Percentiles rank a stretch among this genome's conserved stretches.
phyloP scores from a whole-genome alignment of 805 yeast genomes.

The Myxozyma geophila region DNA sequence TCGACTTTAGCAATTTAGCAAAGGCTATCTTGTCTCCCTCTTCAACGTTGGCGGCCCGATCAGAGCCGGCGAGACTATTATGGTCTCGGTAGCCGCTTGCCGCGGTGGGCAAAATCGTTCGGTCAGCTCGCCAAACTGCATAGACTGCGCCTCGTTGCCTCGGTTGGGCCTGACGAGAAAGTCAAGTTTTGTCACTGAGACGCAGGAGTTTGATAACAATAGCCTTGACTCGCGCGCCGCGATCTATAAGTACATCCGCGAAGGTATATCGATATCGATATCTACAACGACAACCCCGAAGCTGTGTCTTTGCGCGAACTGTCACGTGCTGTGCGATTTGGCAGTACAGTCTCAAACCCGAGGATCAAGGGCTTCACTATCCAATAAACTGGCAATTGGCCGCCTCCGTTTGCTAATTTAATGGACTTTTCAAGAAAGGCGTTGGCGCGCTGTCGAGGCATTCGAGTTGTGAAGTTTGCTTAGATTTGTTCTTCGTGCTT shows the following conservation, averaged over 20 bases:
- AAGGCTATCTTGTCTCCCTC: slow-evolving; percentile 58
- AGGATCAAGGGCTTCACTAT: slow-evolving; percentile 59
- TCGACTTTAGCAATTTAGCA: too few species aligned
- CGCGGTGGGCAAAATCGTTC: slow-evolving; percentile 65
- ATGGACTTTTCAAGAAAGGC: slow-evolving; percentile 3
- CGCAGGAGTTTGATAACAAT: slow-evolving; percentile 64
- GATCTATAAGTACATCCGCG: slow-evolving; percentile 48
- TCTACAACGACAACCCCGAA: slow-evolving; percentile 67
- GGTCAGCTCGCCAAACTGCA: slow-evolving; percentile 62
- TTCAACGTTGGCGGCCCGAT: slow-evolving; percentile 53
- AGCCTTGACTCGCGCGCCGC: slow-evolving; percentile 49
- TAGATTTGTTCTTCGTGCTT: slow-evolving; percentile 46
- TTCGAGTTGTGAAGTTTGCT: slow-evolving; percentile 61
- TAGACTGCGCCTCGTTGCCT: slow-evolving; percentile 62
- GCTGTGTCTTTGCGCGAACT: slow-evolving; percentile 52
- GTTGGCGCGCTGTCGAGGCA: slow-evolving; percentile 11
- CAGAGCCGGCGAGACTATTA: slow-evolving; percentile 52
- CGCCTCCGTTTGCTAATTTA: slow-evolving; percentile 47
- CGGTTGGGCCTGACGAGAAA: slow-evolving; percentile 65
- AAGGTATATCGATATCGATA: slow-evolving; percentile 57
- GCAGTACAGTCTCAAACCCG: slow-evolving; percentile 55
- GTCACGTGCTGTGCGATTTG: slow-evolving; percentile 69
- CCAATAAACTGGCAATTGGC: too few species aligned
- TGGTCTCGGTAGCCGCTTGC: slow-evolving; percentile 70
- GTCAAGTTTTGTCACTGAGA: slow-evolving; percentile 56